These are phyloP conservation scores for Podila epigama DNA, from an alignment of 192 early-diverging fungal genomes.

Conservation along the genomic window DNA sequence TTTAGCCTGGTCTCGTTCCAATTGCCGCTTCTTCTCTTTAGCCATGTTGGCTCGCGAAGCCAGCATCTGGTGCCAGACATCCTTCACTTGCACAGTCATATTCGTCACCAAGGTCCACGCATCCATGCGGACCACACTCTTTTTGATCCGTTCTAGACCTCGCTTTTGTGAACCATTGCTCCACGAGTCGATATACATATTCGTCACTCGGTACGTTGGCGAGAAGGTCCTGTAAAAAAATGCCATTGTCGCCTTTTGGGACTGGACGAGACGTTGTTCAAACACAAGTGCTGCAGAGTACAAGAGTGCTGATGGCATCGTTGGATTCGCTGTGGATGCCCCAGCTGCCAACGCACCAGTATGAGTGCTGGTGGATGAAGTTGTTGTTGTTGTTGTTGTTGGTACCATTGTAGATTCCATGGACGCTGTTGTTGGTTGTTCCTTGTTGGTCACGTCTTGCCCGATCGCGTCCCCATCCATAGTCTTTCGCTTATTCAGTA, in stretches of 20 bases:
- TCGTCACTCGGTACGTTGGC: slow-evolving; percentile 30
- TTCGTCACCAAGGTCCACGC: slow-evolving; percentile 10
- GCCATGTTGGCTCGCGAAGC: neutral
- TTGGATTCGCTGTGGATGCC: neutral
- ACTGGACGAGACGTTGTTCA: slow-evolving; percentile 4
- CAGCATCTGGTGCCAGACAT: slow-evolving; percentile 32
- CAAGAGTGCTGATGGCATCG: neutral
- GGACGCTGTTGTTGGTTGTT: no score
- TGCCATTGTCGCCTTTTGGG: slow-evolving; percentile 26
- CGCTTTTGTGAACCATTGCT: slow-evolving; percentile 23
- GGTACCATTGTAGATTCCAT: neutral
- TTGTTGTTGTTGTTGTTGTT: neutral
- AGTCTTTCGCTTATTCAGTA: no score
- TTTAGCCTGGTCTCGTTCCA: neutral
- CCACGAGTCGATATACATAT: slow-evolving; percentile 27
- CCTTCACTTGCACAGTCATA: slow-evolving; percentile 16
- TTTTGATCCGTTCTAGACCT: slow-evolving; percentile 28
- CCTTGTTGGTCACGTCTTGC: no score
- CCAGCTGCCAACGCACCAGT: no score
- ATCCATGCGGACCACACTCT: slow-evolving; percentile 12
- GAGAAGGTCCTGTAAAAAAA: slow-evolving; percentile 44
- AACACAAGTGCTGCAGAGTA: neutral
- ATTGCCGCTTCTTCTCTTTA: neutral
- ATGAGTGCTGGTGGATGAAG: no score
- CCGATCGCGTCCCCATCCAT: no score